These are phyloP conservation scores for Venturia aucupariae DNA, from an alignment of 2,329 filamentous ascomycete genomes.

Conservation along the genomic window DNA sequence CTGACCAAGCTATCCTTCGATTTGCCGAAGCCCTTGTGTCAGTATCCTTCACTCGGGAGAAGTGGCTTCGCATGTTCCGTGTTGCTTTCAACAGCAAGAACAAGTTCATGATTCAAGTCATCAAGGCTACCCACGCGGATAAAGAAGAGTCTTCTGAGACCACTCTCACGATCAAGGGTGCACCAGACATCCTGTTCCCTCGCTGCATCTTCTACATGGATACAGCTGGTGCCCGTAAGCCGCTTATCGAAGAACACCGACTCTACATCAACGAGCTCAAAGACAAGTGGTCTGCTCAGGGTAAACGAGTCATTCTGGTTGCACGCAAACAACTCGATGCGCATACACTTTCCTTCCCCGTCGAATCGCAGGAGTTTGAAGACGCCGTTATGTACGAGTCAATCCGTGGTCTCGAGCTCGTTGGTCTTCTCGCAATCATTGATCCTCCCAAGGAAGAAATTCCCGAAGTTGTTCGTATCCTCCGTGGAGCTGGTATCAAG, in stretches of 20 bases:
- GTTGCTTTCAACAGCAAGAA: constrained; percentile 72
- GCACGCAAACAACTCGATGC: constrained; percentile 44
- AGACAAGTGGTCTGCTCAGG: constrained; percentile 58
- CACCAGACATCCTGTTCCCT: constrained; percentile 62
- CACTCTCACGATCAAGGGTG: constrained; percentile 67
- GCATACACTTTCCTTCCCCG: constrained; percentile 35
- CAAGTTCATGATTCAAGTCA: constrained; percentile 67
- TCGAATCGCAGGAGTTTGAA: constrained; percentile 45
- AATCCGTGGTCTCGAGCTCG: constrained; percentile 39
- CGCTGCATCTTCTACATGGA: constrained; percentile 51
- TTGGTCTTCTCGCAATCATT: constrained; percentile 50
- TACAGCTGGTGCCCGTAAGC: constrained; percentile 43
- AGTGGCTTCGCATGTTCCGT: constrained; percentile 55
- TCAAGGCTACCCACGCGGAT: constrained; percentile 32
- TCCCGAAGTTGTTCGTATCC: constrained; percentile 48
- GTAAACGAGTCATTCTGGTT: constrained; percentile 58
- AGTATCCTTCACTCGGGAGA: constrained; percentile 49
- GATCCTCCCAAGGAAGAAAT: constrained; percentile 54
- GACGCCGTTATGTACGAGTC: constrained; percentile 48
- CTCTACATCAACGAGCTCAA: constrained; percentile 50
- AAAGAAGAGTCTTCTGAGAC: constrained; percentile 21
- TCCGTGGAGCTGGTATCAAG: constrained; percentile 62
- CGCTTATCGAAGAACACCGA: constrained; percentile 39
- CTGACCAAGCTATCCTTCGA: constrained; percentile 64
- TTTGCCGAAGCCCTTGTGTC: constrained; percentile 58